These are phyloP conservation scores for Thraustotheca clavata DNA, from an alignment of 352 stramenopile species.

Conservation along the genomic window DNA sequence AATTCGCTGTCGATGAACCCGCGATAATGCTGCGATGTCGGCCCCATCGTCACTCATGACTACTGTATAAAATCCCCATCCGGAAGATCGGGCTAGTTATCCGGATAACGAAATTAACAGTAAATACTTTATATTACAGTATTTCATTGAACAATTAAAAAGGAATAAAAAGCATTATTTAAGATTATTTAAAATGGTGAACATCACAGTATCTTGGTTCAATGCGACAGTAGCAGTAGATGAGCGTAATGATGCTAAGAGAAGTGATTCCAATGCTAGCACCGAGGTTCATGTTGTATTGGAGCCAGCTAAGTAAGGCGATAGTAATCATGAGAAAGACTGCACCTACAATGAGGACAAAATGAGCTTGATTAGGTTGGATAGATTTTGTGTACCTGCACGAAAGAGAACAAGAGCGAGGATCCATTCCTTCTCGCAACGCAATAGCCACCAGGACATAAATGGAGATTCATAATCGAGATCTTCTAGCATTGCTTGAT, in stretches of 20 bases:
- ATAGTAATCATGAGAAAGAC: slow-evolving; percentile 59
- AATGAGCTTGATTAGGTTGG: not conserved
- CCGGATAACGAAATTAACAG: too few relatives aligned
- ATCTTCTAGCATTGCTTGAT: slow-evolving; percentile 36
- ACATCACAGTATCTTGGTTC: slow-evolving; percentile 65
- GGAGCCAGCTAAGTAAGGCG: slow-evolving; percentile 46
- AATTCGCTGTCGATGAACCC: slow-evolving; percentile 60
- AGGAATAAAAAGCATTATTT: too few relatives aligned
- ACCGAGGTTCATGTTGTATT: slow-evolving; percentile 40
- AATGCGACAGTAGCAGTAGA: slow-evolving; percentile 61
- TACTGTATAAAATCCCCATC: too few relatives aligned
- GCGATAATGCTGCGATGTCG: slow-evolving; percentile 33
- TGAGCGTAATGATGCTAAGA: slow-evolving; percentile 35
- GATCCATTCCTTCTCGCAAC: slow-evolving; percentile 68
- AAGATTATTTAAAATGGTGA: not conserved
- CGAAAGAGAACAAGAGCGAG: slow-evolving; percentile 60
- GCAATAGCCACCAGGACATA: slow-evolving; percentile 50
- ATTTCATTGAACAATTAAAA: too few relatives aligned
- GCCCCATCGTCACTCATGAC: slow-evolving; percentile 23
- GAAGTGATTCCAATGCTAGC: slow-evolving; percentile 38
- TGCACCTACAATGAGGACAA: slow-evolving; percentile 23
- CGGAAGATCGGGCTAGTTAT: too few relatives aligned
- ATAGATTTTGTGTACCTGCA: not conserved
- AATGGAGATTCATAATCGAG: slow-evolving; percentile 66
- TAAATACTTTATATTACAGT: too few relatives aligned